These are phyloP conservation scores for Erodium texanum DNA, from an alignment of 441 rosid species.

Conservation along the genomic window DNA sequence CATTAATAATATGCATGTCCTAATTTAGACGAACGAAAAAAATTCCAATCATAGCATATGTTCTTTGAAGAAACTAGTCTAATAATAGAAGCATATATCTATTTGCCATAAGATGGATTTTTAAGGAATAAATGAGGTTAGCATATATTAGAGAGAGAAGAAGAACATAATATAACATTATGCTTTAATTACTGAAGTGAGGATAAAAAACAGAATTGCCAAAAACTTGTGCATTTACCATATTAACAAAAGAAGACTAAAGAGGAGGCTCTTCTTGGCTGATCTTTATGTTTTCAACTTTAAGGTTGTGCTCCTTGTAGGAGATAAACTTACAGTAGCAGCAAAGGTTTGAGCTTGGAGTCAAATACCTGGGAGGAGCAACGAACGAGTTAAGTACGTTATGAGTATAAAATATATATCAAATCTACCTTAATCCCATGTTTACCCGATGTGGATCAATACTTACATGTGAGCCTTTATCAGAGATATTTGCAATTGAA, in stretches of 20 bases:
- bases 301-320: not conserved
- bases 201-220: not conserved
- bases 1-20: not conserved
- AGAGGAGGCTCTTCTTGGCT: not conserved
- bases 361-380: too few species aligned
- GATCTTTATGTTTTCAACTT: too few species aligned
- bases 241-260: not conserved
- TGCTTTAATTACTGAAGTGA: not conserved
- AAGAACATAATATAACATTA: not conserved
- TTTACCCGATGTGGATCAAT: too few species aligned
- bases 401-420: too few species aligned
- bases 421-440: too few species aligned
- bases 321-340: not conserved
- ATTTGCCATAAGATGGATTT: not conserved
- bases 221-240: not conserved
- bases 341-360: not conserved
- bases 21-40: not conserved
- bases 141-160: not conserved
- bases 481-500: not conserved
- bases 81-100: not conserved
- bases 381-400: too few species aligned
- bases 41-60: not conserved
- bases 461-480: too few species aligned
- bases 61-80: not conserved
- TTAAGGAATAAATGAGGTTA: constrained; percentile 3